These are phyloP conservation scores for Ochromonas danica DNA, from an alignment of 108 stramenopile genomes.

Conservation along the genomic window DNA sequence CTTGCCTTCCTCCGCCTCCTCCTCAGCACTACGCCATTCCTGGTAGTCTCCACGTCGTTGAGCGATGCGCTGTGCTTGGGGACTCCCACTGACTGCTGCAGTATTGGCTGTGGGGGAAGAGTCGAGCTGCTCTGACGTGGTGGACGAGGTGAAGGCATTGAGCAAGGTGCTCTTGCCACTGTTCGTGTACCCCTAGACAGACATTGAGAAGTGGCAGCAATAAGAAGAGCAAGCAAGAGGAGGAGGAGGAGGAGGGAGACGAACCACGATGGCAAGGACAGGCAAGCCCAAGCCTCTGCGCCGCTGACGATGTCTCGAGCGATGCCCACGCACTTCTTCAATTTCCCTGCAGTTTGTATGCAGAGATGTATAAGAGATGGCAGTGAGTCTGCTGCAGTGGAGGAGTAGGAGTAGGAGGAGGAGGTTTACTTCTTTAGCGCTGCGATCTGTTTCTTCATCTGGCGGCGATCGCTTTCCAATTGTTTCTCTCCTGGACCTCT, in stretches of 20 bases:
- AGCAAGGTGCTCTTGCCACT: slow-evolving; percentile 87
- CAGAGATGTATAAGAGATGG: background rate
- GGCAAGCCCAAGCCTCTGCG: slow-evolving; percentile 68
- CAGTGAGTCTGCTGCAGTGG: background rate
- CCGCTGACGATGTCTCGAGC: slow-evolving; percentile 73
- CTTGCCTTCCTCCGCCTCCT: background rate
- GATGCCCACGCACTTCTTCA: slow-evolving; percentile 79
- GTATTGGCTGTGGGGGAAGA: no score
- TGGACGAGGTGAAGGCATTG: slow-evolving; percentile 82
- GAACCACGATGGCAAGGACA: background rate
- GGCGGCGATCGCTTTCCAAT: slow-evolving; percentile 86
- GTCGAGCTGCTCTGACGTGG: no score
- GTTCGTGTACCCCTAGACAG: slow-evolving; percentile 98
- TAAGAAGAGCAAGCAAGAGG: no score
- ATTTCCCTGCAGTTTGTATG: slow-evolving; percentile 60
- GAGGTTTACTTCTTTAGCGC: slow-evolving; percentile 61
- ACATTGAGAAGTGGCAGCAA: no score
- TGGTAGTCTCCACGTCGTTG: no score
- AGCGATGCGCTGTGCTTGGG: no score
- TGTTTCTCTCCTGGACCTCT: slow-evolving; percentile 90
- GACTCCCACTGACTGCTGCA: no score
- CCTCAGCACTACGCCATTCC: no score
- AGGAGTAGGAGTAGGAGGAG: background rate
- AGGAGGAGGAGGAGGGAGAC: background rate
- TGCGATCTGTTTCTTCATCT: slow-evolving; percentile 81